Base-by-base conservation (phyloP, 164 flowering plant genomes). In the Cinnamomum chago region DNA sequence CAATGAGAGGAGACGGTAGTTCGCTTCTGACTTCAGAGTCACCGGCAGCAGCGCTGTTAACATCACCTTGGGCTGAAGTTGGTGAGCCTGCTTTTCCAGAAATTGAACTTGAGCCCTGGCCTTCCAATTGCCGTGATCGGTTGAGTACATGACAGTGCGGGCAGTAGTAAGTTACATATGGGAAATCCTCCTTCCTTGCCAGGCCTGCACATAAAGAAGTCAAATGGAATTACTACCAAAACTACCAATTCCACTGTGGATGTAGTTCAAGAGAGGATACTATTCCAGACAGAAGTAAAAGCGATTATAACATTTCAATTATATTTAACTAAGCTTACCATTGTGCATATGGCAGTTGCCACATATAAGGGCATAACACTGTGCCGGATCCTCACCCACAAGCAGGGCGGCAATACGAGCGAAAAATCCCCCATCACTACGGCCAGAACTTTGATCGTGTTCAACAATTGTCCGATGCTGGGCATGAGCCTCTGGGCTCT, bases 261-360 rank as follows among this genome's bases (percentile, higher is more conserved):
- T 64, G 27, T 13, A n/a, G 28, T 13, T 64, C 15, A 25, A 24
- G 27, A 24, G 11, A 23, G 9, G 27, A 25, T 14, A 22, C 23
- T 64, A 25, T 25, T 55, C 60, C n/a, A 55, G 47, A 40, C 9
- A 40, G 47, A 9, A 40, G 47, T 40, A 40, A 40, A 40, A 40
- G 47, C 2, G 11, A 40, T 1, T 40, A 7, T 9, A 40, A 40
- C 47, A 40, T 23, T 23, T 23, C 7, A 14, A 67, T 12, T 40
- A 67, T 13, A 30, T 17, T 67, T 18, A 35, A 40, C 9, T 33
- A 67, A 9, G 40, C 58, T 24, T 18, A 92, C 98, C 98, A 78
- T 94, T 95, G 85, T 95, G 98, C 95, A 89, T 90, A 77, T 88
- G 92, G 80, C 98, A 95, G 81, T 87, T 92, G 72, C 97, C 96